These are phyloP conservation scores for Thuidium tamariscinum DNA, from an alignment of 225 moss, liverwort and hornwort genomes.

Conservation along the genomic window DNA sequence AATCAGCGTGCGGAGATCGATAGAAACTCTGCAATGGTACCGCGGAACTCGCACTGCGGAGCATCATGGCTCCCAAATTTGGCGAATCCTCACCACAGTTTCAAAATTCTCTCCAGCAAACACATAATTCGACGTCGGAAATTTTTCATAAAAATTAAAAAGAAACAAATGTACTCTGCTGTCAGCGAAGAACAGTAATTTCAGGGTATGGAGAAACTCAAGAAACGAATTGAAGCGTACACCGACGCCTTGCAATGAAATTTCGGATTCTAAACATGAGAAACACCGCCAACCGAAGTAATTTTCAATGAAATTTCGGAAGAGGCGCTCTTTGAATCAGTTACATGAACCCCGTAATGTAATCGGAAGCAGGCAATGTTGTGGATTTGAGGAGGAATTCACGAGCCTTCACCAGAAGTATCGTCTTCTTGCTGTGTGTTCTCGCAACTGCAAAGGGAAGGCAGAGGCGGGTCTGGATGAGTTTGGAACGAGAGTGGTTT, in stretches of 20 bases:
- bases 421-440: not conserved
- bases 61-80: constrained; percentile 9
- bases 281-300: not conserved
- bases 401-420: not conserved
- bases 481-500: not conserved
- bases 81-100: not conserved
- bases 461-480: not conserved
- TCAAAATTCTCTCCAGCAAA: not conserved
- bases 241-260: not conserved
- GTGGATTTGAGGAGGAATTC: not conserved
- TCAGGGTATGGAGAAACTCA: not conserved
- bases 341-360: not conserved
- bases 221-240: not conserved
- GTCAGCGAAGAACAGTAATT: not conserved
- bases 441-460: not conserved
- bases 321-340: not conserved
- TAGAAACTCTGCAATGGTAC: not conserved
- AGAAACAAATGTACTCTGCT: not conserved
- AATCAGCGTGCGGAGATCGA: not conserved
- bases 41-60: not conserved
- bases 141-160: not conserved
- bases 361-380: not conserved
- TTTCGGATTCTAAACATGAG: not conserved
- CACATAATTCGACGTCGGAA: not conserved
- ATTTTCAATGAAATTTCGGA: not conserved